phyloP scores from a whole-genome alignment of 306 rosid species.

The Pyrus betulifolia region DNA sequence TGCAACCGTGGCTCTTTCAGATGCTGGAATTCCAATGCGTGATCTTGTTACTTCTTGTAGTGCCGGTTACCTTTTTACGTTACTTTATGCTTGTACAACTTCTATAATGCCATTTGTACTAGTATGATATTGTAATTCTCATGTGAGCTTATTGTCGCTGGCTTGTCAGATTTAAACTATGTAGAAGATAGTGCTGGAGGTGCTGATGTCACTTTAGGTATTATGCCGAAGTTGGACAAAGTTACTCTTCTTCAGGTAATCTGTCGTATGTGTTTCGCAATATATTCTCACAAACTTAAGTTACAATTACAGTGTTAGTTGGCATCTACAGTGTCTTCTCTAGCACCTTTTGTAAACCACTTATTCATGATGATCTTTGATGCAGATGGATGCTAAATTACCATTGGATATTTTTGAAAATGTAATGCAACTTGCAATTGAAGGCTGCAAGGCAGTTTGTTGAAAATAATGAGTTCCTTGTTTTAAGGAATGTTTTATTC shows the following conservation, averaged over 20 bases:
- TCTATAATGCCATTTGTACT: neutral
- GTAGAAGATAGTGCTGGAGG: conserved; percentile 98
- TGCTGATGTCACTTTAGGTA: conserved; percentile 83
- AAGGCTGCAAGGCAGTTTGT: too few relatives aligned
- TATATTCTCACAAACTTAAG: neutral
- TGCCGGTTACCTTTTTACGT: conserved; percentile 58
- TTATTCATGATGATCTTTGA: conserved; percentile 7
- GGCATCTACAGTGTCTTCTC: neutral
- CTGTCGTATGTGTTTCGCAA: neutral
- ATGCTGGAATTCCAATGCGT: conserved; percentile 92
- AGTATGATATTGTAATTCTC: neutral
- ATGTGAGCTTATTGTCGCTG: conserved; percentile 10
- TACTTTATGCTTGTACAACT: neutral
- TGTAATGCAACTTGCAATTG: conserved; percentile 79
- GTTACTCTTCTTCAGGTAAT: conserved; percentile 83
- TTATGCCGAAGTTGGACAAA: conserved; percentile 76
- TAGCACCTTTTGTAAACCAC: neutral
- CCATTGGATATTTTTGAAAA: conserved; percentile 70
- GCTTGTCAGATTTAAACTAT: conserved; percentile 68
- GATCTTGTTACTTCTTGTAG: conserved; percentile 92
- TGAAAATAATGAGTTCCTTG: too few relatives aligned
- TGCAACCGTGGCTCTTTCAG: conserved; percentile 91
- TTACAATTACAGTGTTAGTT: neutral
- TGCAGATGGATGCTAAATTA: conserved; percentile 88
- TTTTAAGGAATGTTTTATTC: too few relatives aligned